Conservation (phyloP, 495 filamentous ascomycete species). For the Penicillium samsonianum region DNA sequence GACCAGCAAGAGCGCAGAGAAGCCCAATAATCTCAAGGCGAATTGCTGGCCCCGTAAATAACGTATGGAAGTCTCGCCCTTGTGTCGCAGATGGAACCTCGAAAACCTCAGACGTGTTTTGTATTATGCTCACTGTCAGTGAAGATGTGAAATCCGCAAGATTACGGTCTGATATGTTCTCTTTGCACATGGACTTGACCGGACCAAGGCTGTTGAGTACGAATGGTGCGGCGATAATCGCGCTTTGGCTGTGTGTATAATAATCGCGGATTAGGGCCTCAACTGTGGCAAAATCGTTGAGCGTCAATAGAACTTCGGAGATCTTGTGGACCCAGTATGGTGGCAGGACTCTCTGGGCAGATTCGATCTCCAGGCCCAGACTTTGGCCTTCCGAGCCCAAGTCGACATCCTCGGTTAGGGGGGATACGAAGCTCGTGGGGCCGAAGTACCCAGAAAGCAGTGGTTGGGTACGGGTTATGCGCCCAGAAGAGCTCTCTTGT, state of each 20-base stretch:
- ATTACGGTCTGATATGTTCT: slow-evolving; percentile 4
- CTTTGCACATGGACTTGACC: slow-evolving; percentile 18
- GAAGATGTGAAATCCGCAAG: slow-evolving; percentile 12
- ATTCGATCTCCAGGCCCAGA: slow-evolving; percentile 12
- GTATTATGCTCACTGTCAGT: slow-evolving; percentile 22
- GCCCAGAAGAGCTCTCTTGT: not conserved
- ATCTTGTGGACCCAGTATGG: slow-evolving; percentile 32
- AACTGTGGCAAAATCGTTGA: slow-evolving; percentile 26
- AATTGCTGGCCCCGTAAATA: slow-evolving; percentile 27
- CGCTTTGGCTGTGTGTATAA: slow-evolving; percentile 29
- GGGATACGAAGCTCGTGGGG: slow-evolving; percentile 35
- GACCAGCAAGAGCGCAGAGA: slow-evolving; percentile 32
- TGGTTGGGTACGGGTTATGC: slow-evolving; percentile 13
- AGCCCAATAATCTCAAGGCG: slow-evolving; percentile 38
- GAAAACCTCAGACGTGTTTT: slow-evolving; percentile 30
- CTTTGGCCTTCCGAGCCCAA: slow-evolving; percentile 15
- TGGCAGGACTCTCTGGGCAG: slow-evolving; percentile 19
- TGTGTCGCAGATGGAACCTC: slow-evolving; percentile 17
- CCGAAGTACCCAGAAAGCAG: slow-evolving; percentile 34
- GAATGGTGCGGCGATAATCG: slow-evolving; percentile 28
- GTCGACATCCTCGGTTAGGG: slow-evolving; percentile 24
- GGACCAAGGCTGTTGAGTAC: slow-evolving; percentile 24
- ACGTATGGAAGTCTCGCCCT: slow-evolving; percentile 25
- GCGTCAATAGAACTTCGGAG: slow-evolving; percentile 19
- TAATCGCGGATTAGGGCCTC: slow-evolving; percentile 29